Base-by-base conservation (phyloP, 805 yeast genomes). In the Candida alai region DNA sequence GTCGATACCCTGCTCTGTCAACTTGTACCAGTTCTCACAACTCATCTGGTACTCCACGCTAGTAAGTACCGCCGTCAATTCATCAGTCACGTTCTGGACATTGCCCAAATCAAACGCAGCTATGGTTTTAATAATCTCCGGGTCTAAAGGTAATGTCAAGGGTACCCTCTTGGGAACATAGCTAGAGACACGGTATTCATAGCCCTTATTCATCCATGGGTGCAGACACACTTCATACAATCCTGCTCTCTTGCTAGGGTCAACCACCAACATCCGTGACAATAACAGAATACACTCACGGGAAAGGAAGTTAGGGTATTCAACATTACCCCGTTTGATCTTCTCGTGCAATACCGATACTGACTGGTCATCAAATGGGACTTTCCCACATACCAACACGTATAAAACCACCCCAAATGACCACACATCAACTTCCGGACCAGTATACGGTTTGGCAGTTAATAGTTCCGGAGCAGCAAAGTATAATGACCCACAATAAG, bases 401-500 rank as follows among this genome's bases (percentile, higher is more conserved):
- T 87, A 93, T 32, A 93, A 63, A 0, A 93, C 97, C 20, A 93
- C 95, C 44, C 98, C 98, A 68, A 89, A 90, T 2, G 96, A 86
- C 98, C 98, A 93, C 13, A 93, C 81, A 58, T 93, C 98, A 30
- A 93, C 96, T 57, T 93, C 98, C 1, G 98, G 98, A 0, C 98
- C 99, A 23, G 75, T 69, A 51, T 93, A 93, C 1, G 96, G 97
- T 45, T 78, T 79, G 1, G 97, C 98, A 39, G 85, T 84, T 35
- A 93, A 68, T 46, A 93, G 70, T 58, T 93, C 99, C 0, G 99
- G 99, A 0, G 99, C 98, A 1, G 98, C 99, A 73, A 93, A 93
- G 57, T 93, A 93, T 33, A 93, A 68, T 1, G 97, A 88, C 3
- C 99, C 99, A 69, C 99, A 93, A 54, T 86, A 93, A 1, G 99